phyloP scores from a whole-genome alignment of 805 yeast species.

The Myxozyma mucilagina region DNA sequence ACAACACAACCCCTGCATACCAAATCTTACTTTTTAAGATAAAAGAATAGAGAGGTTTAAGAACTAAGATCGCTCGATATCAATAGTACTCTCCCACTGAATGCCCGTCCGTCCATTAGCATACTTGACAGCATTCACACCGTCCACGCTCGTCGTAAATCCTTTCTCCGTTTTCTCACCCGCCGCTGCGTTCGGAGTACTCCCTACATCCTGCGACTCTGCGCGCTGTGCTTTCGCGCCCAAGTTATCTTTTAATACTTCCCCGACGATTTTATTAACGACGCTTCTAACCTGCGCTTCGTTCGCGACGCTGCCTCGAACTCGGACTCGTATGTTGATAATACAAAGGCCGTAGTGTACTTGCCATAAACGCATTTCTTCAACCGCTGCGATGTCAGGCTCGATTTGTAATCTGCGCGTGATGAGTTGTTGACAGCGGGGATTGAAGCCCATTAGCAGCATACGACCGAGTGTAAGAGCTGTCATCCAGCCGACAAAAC shows the following conservation, averaged over 20 bases:
- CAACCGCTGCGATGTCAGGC: conserved; percentile 37
- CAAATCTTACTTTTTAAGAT: no score
- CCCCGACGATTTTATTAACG: conserved; percentile 26
- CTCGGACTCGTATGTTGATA: conserved; percentile 41
- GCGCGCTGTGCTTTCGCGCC: conserved; percentile 13
- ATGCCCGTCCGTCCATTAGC: conserved; percentile 17
- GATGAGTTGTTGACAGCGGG: conserved; percentile 38
- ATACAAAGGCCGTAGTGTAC: conserved; percentile 48
- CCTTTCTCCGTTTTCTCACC: not conserved
- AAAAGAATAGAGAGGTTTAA: not conserved
- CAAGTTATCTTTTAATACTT: conserved; percentile 23
- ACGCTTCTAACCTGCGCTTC: conserved; percentile 39
- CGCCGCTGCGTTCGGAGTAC: not conserved
- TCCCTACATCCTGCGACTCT: not conserved
- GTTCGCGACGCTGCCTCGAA: conserved; percentile 40
- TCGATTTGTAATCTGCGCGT: conserved; percentile 32
- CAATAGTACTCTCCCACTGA: conserved; percentile 31
- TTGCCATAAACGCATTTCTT: conserved; percentile 45
- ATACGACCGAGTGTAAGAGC: conserved; percentile 46
- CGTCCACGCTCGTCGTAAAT: conserved; percentile 15
- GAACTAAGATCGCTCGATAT: conserved; percentile 13
- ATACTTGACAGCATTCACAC: conserved; percentile 15
- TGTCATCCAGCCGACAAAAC: conserved; percentile 44
- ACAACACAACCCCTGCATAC: not conserved
- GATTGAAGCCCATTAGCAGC: conserved; percentile 47